Evolutionary conservation across 1,284 basidiomycete species (phyloP), one percentile per base, ranked within the genome.

Genomic region (Ceratobasidium papillatum): DNA sequence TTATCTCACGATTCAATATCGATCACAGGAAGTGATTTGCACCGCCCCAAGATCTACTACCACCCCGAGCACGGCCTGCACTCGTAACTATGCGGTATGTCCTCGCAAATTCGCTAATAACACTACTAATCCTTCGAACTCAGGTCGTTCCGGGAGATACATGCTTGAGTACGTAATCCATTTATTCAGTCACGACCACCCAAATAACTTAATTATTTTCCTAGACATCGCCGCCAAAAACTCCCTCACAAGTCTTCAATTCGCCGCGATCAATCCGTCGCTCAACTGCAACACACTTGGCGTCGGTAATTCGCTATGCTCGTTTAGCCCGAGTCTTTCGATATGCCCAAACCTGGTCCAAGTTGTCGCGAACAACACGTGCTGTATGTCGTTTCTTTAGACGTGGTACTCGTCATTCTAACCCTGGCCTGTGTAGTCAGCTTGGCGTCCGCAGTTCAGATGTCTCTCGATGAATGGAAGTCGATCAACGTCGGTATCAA

Each of bases 221-320:
- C 19, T 41, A 61, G 58, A 22, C n/a, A 41, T 61, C 14, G 58
- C 58, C 34, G 36, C 34, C 34, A 61, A 61, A 43, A 61, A 61
- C 36, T 61, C 58, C 3, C 58, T 61, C 19, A 61, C 58, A 11
- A 41, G 19, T n/a, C 34, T 43, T 3, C 58, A 43, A n/a, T 14
- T 61, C 8, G n/a, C 34, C 2, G 19, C 36, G 7, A 22, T 61
- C n/a, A 61, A 61, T 25, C 58, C 58, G 1, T 38, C 36, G 7
- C 17, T 22, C n/a, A 25, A 27, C 7, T 25, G 7, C 49, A 27
- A 22, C 49, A 9, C 22, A 22, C 47, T 49, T 17, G 47, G 47
- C 47, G 54, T 56, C 27, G 54, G 54, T 22, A 56, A 34, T 19
- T 56, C 54, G 19, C 14, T 34, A 38, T 59, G 30, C 8, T 30